Evolutionary conservation across 1,284 basidiomycete genomes (phyloP).

Genomic region (Cryptococcus sp.): DNA sequence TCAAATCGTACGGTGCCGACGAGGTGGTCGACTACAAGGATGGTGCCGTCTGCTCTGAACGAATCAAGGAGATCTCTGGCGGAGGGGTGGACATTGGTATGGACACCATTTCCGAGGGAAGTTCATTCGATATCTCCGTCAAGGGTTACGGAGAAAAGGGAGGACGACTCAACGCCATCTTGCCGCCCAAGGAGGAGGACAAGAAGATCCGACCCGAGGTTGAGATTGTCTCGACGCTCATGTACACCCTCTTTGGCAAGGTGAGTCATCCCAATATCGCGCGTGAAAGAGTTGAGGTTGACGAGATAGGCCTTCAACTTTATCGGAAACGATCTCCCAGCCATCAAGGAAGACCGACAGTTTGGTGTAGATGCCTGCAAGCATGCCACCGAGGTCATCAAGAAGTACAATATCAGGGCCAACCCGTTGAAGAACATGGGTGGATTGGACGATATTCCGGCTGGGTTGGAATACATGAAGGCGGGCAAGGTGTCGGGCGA

Average conservation of each 20-base stretch:
- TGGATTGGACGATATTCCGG: constrained; percentile 17
- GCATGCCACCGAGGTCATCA: constrained; percentile 12
- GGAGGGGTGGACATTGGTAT: constrained; percentile 12
- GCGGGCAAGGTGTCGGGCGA: constrained; percentile 23
- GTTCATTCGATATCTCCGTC: constrained; percentile 8
- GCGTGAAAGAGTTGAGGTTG: not conserved
- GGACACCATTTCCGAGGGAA: constrained; percentile 12
- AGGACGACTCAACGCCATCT: constrained; percentile 9
- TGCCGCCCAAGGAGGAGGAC: constrained; percentile 7
- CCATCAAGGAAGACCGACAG: not conserved
- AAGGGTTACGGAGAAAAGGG: constrained; percentile 7
- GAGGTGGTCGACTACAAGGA: constrained; percentile 43
- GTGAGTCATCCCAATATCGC: not conserved
- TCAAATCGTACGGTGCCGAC: constrained; percentile 49
- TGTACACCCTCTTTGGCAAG: constrained; percentile 11
- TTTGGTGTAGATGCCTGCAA: not conserved
- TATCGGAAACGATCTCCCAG: not conserved
- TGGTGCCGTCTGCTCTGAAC: constrained; percentile 1
- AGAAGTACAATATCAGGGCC: constrained; percentile 17
- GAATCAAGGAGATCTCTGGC: constrained; percentile 17
- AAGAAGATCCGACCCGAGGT: constrained; percentile 4
- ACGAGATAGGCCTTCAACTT: not conserved
- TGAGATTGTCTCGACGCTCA: constrained; percentile 5
- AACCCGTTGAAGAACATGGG: constrained; percentile 18
- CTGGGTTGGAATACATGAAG: constrained; percentile 11